Conservation (phyloP, 228 moss, liverwort and hornwort species). For the Sphagnum magellanicum region DNA sequence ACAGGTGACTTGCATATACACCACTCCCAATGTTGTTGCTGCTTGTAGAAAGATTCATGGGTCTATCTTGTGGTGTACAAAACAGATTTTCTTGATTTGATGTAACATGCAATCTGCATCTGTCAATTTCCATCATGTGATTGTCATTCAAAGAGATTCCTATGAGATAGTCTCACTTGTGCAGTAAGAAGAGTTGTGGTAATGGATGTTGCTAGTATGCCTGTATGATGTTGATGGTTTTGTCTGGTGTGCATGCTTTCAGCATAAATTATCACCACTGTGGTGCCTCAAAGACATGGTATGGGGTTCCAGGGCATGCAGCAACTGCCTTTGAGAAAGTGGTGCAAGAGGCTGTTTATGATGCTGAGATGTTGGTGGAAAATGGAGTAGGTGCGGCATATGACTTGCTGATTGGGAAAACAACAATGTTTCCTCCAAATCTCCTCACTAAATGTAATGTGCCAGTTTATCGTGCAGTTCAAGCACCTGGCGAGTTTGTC, state of each 20-base stretch:
- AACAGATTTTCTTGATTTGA: too few relatives aligned
- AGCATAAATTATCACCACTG: constrained; percentile 40
- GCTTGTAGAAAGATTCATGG: too few relatives aligned
- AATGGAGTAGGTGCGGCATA: constrained; percentile 22
- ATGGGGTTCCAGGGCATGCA: constrained; percentile 31
- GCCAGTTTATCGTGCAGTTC: constrained; percentile 25
- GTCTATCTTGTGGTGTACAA: too few relatives aligned
- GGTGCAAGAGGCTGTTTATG: constrained; percentile 21
- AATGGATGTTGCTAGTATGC: too few relatives aligned
- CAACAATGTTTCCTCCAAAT: constrained; percentile 32
- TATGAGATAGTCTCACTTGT: too few relatives aligned
- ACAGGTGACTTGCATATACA: neutral
- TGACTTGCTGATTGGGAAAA: constrained; percentile 30
- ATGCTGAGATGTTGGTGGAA: constrained; percentile 22
- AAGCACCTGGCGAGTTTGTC: constrained; percentile 30
- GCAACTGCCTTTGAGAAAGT: constrained; percentile 29
- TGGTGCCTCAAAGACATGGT: constrained; percentile 43
- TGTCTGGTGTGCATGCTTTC: neutral
- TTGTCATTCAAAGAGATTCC: too few relatives aligned
- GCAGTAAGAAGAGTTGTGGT: too few relatives aligned
- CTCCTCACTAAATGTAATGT: constrained; percentile 15
- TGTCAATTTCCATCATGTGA: too few relatives aligned
- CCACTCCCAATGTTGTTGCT: too few relatives aligned
- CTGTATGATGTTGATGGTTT: too few relatives aligned
- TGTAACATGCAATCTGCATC: too few relatives aligned